A percentile compares a stretch with the other conserved stretches of the same genome.
Conservation (phyloP, 73 alveolate species). For the Uronychia setigera region DNA sequence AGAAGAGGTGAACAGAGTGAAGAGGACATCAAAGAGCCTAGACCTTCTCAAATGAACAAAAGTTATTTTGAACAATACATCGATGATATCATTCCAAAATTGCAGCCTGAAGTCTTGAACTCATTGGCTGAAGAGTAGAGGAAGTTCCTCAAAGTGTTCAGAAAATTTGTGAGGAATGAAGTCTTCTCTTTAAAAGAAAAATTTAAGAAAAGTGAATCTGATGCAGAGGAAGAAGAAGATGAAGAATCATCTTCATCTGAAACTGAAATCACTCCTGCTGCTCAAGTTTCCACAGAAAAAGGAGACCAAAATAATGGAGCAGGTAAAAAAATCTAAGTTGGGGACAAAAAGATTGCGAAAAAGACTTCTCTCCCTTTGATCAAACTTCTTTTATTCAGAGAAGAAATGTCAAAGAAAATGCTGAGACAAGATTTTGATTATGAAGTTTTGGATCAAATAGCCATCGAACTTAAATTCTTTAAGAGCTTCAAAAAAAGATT, state of each 20-base stretch:
- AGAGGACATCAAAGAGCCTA: too few relatives aligned
- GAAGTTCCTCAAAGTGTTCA: conserved; percentile 22
- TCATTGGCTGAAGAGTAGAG: not conserved
- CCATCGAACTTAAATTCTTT: conserved; percentile 33
- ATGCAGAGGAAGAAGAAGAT: conserved; percentile 29
- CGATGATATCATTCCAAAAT: conserved; percentile 4
- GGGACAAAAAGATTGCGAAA: not conserved
- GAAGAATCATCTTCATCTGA: too few relatives aligned
- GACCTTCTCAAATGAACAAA: not conserved
- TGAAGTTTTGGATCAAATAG: conserved; percentile 40
- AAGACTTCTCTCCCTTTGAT: conserved; percentile 28
- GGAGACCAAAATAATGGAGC: not conserved
- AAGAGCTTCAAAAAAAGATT: conserved; percentile 19
- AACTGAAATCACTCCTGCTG: conserved; percentile 26
- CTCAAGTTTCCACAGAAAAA: too few relatives aligned
- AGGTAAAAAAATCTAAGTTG: conserved; percentile 1
- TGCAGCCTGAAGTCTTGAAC: conserved; percentile 1
- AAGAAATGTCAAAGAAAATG: conserved; percentile 26
- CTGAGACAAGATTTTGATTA: conserved; percentile 12
- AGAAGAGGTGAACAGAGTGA: too few relatives aligned
- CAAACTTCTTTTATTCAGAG: conserved; percentile 40
- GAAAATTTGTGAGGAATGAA: not conserved
- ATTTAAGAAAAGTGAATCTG: not conserved
- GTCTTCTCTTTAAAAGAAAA: not conserved
- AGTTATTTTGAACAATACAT: not conserved